Conservation (phyloP, 2,329 filamentous ascomycete species). For the Aureobasidium sp. region DNA sequence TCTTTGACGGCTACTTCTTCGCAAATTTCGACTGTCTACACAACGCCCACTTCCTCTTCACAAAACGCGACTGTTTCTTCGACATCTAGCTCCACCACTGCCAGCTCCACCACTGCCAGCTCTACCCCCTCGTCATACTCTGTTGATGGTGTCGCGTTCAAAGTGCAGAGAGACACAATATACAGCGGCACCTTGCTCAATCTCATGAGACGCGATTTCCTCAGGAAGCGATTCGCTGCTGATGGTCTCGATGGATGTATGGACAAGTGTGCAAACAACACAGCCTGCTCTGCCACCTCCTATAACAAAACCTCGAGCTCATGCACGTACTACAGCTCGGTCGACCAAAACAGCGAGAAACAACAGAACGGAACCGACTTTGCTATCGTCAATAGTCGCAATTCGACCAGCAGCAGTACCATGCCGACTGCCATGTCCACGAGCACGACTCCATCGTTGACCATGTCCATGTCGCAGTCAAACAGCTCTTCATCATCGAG, state of each 20-base stretch:
- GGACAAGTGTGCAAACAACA: slow-evolving; percentile 1
- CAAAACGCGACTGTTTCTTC: not conserved
- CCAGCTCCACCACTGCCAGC: not conserved
- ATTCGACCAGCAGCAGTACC: not conserved
- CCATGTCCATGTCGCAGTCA: not conserved
- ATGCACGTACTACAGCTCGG: not conserved
- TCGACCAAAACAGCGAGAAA: not conserved
- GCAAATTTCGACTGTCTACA: not conserved
- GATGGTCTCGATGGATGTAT: not conserved
- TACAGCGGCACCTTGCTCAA: not conserved
- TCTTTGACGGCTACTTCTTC: not conserved
- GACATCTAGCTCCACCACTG: not conserved
- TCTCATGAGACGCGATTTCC: not conserved
- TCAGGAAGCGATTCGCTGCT: not conserved
- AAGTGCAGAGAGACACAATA: not conserved
- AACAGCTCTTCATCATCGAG: not conserved
- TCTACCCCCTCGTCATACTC: not conserved
- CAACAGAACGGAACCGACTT: not conserved
- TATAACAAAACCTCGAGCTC: not conserved
- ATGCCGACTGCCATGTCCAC: too few species aligned
- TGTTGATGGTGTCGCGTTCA: not conserved
- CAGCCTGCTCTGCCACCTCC: not conserved
- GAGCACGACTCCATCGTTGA: not conserved
- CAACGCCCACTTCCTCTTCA: not conserved
- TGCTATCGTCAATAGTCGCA: not conserved